These are phyloP conservation scores for Pythium rhizo-oryzae DNA, from an alignment of 352 stramenopile genomes.

Conservation along the genomic window DNA sequence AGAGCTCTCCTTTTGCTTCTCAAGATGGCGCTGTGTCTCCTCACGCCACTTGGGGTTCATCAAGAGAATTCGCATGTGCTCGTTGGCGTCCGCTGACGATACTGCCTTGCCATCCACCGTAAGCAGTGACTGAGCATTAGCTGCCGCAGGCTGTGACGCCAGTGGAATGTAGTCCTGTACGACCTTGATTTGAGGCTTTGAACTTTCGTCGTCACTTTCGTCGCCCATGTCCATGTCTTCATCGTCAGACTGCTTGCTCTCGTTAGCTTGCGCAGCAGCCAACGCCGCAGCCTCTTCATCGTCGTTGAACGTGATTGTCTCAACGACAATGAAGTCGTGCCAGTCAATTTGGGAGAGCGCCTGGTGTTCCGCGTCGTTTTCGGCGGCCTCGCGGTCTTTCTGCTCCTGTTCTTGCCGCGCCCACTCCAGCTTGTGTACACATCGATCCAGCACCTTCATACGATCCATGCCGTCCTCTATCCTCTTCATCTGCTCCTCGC, in stretches of 20 bases:
- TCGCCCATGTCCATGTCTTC: slow-evolving; percentile 92
- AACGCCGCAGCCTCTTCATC: slow-evolving; percentile 72
- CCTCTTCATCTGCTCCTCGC: slow-evolving; percentile 67
- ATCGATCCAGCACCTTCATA: slow-evolving; percentile 87
- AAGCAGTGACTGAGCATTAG: slow-evolving; percentile 45
- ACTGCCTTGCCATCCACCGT: slow-evolving; percentile 91
- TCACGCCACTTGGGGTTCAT: slow-evolving; percentile 99
- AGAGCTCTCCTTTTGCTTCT: slow-evolving; percentile 97
- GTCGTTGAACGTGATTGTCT: slow-evolving; percentile 97
- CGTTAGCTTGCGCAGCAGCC: slow-evolving; percentile 28
- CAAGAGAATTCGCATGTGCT: slow-evolving; percentile 99
- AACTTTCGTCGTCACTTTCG: slow-evolving; percentile 41
- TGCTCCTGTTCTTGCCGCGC: slow-evolving; percentile 72
- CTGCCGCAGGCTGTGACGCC: slow-evolving; percentile 33
- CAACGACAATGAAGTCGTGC: slow-evolving; percentile 99
- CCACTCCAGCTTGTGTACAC: slow-evolving; percentile 85
- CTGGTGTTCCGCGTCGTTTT: slow-evolving; percentile 74
- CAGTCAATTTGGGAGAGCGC: slow-evolving; percentile 94
- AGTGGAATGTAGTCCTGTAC: slow-evolving; percentile 88
- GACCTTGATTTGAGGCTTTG: slow-evolving; percentile 71
- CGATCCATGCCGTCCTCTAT: slow-evolving; percentile 69
- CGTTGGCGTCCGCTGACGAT: slow-evolving; percentile 87
- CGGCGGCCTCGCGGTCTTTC: slow-evolving; percentile 69
- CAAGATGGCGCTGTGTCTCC: slow-evolving; percentile 94
- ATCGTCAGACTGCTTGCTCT: slow-evolving; percentile 67